Base-by-base conservation (phyloP, 306 rosid genomes). In the Acacia melanoxylon region DNA sequence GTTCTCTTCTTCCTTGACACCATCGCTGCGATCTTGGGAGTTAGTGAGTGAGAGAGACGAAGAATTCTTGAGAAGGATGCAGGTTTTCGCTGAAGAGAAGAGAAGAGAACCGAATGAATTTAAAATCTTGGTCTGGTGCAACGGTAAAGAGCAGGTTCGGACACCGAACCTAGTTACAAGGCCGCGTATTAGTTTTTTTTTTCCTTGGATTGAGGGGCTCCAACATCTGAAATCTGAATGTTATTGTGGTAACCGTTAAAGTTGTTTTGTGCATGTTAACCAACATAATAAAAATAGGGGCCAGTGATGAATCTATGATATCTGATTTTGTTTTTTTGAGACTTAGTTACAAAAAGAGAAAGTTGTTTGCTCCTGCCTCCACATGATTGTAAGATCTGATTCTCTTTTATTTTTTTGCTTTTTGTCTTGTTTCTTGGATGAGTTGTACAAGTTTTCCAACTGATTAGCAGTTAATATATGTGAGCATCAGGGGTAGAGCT, bases 131-230 rank as follows among this genome's bases (percentile, higher is more conserved):
- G 91, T 87, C 86, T 78, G 97, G 95, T 74, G 70, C 67, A 95
- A 95, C 99, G 99, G 97, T 95, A 90, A 75, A 20, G 10, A 69
- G 76, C 54, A 82, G 95, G 87, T 83, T 89, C 85, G 97, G 97
- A 89, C 62, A 35, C 88, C 95, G 95, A 81, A 91, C 85, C 97
- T 84, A 66, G 19, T 62, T 70, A 31, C 5, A 8, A 11, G 35
- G 62, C 41, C 41, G 41, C 17, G 10, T 80, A 8, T 17, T 62
- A 6, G 42, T 31, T 56, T 37, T 16, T 8, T 72, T 48, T 16
- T 15, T 37, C 8, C 3, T 20, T 10, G 2, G 4, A 0, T 8
- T 0, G 10, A 4, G 16, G 33, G 67, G 29, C 22, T 58, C 5
- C 25, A 61, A 25, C 33, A 15, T 24, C 35, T 61, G 17, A 25